Evolutionary conservation across 345 rosid genomes (phyloP), one percentile per base, ranked within the genome.

Genomic region (Litchi chinensis): DNA sequence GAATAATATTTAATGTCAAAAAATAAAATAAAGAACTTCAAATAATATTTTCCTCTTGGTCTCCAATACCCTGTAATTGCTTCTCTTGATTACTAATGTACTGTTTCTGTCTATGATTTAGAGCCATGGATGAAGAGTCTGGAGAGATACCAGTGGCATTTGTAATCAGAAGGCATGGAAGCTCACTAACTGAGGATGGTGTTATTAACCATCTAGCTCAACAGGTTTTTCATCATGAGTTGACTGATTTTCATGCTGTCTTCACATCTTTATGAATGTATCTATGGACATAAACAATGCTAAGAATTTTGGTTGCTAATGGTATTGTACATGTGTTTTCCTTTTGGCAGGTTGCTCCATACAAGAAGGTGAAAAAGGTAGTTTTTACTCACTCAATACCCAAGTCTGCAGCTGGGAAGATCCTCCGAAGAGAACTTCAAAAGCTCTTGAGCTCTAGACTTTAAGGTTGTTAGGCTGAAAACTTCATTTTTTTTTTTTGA

Each of bases 111-210:
- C 18, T 10, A 7, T 19, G 75, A 46, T 83, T 40, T 76, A 93
- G 97, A 69, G 90, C 80, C 12, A 46, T 21, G 56, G 85, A 86
- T 75, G 90, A 90, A 76, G 89, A 84, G 72, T 81, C 76, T 11
- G 95, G 95, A 56, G 98, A 95, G 85, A 87, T 93, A 82, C 98
- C 98, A 0, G 91, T 90, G 79, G 98, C 98, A 54, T 95, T 93
- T 60, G 90, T 95, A 22, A 95, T 95, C 50, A 85, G 84, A 81
- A 88, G 65, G 77, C 80, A 72, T 6, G 91, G 87, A 73, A 80
- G 94, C 81, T 16, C 64, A 57, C 78, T 95, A 39, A 82, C 88
- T 5, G 77, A 88, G 76, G 83, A 70, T 76, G 92, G 78, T 77
- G 87, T 92, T 67, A 84, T 90, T 24, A 79, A 81, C 80, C 89